Base-by-base conservation (phyloP, 2,329 filamentous ascomycete genomes). In the Fusarium foetens region DNA sequence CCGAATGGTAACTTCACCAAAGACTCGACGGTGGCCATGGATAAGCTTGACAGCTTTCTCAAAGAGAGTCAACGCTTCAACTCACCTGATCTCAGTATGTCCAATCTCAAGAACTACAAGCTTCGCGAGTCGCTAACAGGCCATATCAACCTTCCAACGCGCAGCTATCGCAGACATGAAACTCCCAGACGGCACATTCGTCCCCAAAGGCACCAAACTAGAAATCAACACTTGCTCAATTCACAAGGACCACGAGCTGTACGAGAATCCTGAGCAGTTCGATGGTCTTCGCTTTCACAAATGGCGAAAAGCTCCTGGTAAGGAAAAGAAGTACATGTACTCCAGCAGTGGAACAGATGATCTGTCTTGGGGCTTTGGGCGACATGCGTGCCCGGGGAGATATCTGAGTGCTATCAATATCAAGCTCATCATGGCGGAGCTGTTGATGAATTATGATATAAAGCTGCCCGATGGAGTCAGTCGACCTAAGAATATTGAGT, bases 31-130 rank as follows among this genome's bases (percentile, higher is more conserved):
- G 10, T 39, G 1, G 49, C 46, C 0, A 68, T 71, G 67, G 55
- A 71, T 21, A 75, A 75, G 10, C 71, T 76, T 1, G 75, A 76
- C 33, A 73, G 73, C 3, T 76, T 75, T 14, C 66, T 76, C 23
- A 75, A 74, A 9, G 75, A 77, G 35, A 75, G 69, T 2, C 75
- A 76, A 17, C 59, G 75, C 1, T 60, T 75, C 3, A 57, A 70
- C 11, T 76, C 75, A 1, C 71, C 74, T 0, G 70, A 76, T 29
- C 53, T 73, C 4, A 71, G 74, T 76, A 60, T 0, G 73, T 49
- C 1, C 2, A 19, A 0, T 2, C 3, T 5, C 8, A 35, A 8
- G 0, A 1, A 10, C 1, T 2, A 13, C 3, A 1, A 6, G 0
- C 3, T 3, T 8, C 0, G 3, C 0, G 2, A 5, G 1, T 4